These are phyloP conservation scores for Rhizopus stolonifer DNA, from an alignment of 371 early-diverging fungal species.

Conservation along the genomic window DNA sequence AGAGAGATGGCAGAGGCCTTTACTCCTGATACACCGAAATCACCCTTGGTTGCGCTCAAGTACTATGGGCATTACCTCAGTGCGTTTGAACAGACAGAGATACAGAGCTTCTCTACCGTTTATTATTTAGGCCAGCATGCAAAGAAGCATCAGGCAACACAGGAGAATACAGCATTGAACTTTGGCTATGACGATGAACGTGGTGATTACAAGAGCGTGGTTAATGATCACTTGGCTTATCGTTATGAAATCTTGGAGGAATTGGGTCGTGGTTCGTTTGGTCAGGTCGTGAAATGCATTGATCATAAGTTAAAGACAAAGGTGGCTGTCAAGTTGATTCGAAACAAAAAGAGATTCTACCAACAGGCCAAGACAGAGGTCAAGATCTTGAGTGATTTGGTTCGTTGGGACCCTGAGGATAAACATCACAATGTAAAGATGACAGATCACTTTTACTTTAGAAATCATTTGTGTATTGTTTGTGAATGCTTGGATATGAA, in stretches of 20 bases:
- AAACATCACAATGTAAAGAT: slow-evolving; percentile 82
- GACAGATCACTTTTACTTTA: slow-evolving; percentile 89
- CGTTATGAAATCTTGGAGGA: slow-evolving; percentile 88
- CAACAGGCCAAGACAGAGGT: slow-evolving; percentile 95
- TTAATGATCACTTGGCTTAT: slow-evolving; percentile 88
- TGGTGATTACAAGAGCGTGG: slow-evolving; percentile 86
- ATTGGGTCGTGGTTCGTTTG: slow-evolving; percentile 97
- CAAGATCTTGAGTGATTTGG: slow-evolving; percentile 79
- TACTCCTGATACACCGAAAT: slow-evolving; percentile 29
- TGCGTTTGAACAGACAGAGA: slow-evolving; percentile 78
- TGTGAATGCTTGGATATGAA: slow-evolving; percentile 95
- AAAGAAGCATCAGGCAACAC: slow-evolving; percentile 47
- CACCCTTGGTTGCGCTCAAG: slow-evolving; percentile 31
- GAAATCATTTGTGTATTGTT: slow-evolving; percentile 94
- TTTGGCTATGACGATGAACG: slow-evolving; percentile 91
- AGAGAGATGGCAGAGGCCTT: slow-evolving; percentile 28
- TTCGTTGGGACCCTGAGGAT: slow-evolving; percentile 80
- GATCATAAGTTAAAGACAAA: slow-evolving; percentile 87
- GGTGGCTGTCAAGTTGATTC: slow-evolving; percentile 95
- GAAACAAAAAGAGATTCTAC: slow-evolving; percentile 94
- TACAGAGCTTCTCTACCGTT: slow-evolving; percentile 70
- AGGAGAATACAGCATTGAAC: slow-evolving; percentile 52
- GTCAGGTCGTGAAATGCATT: slow-evolving; percentile 92
- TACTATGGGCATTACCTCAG: slow-evolving; percentile 56
- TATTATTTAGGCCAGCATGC: slow-evolving; percentile 80